Conservation (phyloP, 768 basidiomycete species). For the Lyophyllum decastes region DNA sequence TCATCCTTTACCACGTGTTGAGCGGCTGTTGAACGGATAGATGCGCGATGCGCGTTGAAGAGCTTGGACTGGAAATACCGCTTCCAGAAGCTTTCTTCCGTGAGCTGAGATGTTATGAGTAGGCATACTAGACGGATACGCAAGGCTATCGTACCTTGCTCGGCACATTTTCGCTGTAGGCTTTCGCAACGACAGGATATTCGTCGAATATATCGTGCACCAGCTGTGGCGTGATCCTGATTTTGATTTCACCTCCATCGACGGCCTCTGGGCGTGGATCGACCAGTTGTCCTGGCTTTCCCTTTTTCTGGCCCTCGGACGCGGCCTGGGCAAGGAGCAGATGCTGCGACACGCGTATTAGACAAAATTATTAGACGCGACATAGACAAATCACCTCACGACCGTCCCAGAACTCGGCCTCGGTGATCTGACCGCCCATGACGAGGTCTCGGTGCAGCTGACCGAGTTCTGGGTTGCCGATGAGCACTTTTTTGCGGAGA, state of each 20-base stretch:
- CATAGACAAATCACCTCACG: constrained; percentile 64
- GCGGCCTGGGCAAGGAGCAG: constrained; percentile 77
- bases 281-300: constrained; percentile 83
- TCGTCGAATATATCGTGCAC: constrained; percentile 97
- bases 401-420: constrained; percentile 97
- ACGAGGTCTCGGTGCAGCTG: constrained; percentile 88
- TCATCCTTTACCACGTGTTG: constrained; percentile 90
- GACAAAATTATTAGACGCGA: constrained; percentile 16
- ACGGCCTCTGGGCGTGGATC: constrained; percentile 86
- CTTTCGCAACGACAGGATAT: constrained; percentile 92
- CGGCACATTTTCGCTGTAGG: constrained; percentile 92
- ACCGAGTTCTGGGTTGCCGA: constrained; percentile 77
- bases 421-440: constrained; percentile 79
- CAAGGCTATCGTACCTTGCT: constrained; percentile 55
- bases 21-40: constrained; percentile 81
- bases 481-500: constrained; percentile 76
- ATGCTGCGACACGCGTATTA: constrained; percentile 47
- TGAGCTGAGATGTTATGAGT: constrained; percentile 51
- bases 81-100: constrained; percentile 93
- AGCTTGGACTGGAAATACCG: constrained; percentile 96
- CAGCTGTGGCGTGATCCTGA: constrained; percentile 87
- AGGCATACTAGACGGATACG: constrained; percentile 5
- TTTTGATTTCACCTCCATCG: constrained; percentile 84
- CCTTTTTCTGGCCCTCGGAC: constrained; percentile 71
- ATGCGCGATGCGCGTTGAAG: constrained; percentile 93